A percentile compares a stretch with the other conserved stretches of the same genome.
Conservation (phyloP, 2,329 filamentous ascomycete genomes). For the Colletotrichum australisinense region DNA sequence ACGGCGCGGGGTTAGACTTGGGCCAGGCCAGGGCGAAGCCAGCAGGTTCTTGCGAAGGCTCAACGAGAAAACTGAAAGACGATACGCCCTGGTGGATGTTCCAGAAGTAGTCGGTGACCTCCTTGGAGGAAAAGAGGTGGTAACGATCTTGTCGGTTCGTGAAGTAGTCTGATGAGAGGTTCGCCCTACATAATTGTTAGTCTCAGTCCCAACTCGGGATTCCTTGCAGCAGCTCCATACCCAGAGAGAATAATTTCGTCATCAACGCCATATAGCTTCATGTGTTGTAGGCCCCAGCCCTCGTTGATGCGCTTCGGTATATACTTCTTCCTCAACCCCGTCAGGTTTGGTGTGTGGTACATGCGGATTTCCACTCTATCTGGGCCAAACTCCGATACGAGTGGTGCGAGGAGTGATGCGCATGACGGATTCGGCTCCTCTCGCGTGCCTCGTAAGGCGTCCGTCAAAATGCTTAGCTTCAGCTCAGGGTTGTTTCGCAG, state of each 20-base stretch:
- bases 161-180: conserved; percentile 94
- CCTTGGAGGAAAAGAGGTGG: conserved; percentile 84
- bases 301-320: conserved; percentile 95
- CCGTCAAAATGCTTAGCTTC: conserved; percentile 88
- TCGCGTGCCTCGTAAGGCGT: conserved; percentile 89
- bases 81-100: conserved; percentile 81
- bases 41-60: conserved; percentile 67
- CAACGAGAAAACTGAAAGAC: conserved; percentile 83
- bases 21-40: conserved; percentile 81
- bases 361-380: conserved; percentile 92
- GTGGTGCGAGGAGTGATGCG: conserved; percentile 85
- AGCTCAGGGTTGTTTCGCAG: conserved; percentile 80
- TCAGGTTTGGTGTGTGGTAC: conserved; percentile 98
- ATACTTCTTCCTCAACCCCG: conserved; percentile 83
- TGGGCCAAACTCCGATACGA: conserved; percentile 86
- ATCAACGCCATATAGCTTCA: conserved; percentile 97
- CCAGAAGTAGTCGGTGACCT: conserved; percentile 85
- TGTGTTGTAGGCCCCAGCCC: conserved; percentile 97
- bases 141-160: conserved; percentile 96
- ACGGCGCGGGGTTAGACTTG: conserved; percentile 76
- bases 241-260: conserved; percentile 96
- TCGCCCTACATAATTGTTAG: conserved; percentile 65
- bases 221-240: conserved; percentile 53
- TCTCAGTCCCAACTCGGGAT: background rate
- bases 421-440: conserved; percentile 89